phyloP scores from a whole-genome alignment of 306 rosid species.

The Canavalia gladiata region DNA sequence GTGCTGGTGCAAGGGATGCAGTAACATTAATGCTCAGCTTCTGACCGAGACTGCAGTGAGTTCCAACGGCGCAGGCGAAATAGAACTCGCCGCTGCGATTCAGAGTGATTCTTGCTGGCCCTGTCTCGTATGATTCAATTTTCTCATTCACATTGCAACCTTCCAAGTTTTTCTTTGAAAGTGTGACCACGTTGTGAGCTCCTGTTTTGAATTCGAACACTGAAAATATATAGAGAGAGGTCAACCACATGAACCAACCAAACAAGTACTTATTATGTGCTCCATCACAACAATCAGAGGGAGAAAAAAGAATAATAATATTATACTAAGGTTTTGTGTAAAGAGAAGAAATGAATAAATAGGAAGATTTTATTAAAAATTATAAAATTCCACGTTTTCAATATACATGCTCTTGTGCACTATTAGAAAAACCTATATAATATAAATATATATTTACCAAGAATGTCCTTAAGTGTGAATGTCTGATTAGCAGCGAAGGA shows the following conservation, averaged over 20 bases:
- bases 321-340: too few relatives aligned
- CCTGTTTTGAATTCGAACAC: conserved; percentile 39
- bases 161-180: conserved; percentile 7
- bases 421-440: too few relatives aligned
- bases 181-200: conserved; percentile 18
- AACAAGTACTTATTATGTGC: too few relatives aligned
- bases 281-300: too few relatives aligned
- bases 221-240: background rate
- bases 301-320: too few relatives aligned
- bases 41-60: conserved; percentile 11
- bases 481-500: background rate
- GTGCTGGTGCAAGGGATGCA: background rate
- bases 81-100: conserved; percentile 3
- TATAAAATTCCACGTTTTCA: too few relatives aligned
- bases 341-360: too few relatives aligned
- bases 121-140: background rate
- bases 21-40: conserved; percentile 25
- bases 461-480: conserved; percentile 9
- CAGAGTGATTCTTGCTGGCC: conserved; percentile 14
- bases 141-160: conserved; percentile 1
- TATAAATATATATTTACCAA: too few relatives aligned
- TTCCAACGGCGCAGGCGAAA: background rate
- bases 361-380: too few relatives aligned
- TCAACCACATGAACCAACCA: too few relatives aligned
- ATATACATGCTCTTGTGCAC: too few relatives aligned